A percentile compares a stretch with the other conserved stretches of the same genome.
Evolutionary conservation across 2,329 filamentous ascomycete species (phyloP).

Genomic region (Fusarium goolgardi): DNA sequence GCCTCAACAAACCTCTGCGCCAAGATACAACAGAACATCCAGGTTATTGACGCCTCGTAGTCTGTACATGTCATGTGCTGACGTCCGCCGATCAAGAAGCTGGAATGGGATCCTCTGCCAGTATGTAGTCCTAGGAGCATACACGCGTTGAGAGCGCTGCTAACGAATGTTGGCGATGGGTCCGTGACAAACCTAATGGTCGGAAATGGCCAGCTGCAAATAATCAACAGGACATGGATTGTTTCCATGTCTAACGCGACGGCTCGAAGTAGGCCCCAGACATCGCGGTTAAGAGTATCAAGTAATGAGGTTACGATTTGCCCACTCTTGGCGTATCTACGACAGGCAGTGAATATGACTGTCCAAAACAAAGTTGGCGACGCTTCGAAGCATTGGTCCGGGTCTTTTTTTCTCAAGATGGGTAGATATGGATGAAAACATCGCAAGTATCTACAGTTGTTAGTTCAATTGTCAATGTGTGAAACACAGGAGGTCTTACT

Average conservation of each 20-base stretch:
- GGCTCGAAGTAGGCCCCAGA: conserved; percentile 58
- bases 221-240: conserved; percentile 64
- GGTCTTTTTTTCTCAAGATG: conserved; percentile 61
- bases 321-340: conserved; percentile 60
- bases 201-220: conserved; percentile 64
- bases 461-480: not conserved
- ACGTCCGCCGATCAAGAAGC: conserved; percentile 59
- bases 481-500: conserved; percentile 47
- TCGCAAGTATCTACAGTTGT: conserved; percentile 60
- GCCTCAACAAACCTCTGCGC: conserved; percentile 57
- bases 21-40: conserved; percentile 65
- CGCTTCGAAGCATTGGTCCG: conserved; percentile 62
- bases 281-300: conserved; percentile 60
- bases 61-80: conserved; percentile 59
- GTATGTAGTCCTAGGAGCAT: conserved; percentile 64
- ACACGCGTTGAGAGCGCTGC: conserved; percentile 60
- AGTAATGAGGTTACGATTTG: conserved; percentile 58
- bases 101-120: conserved; percentile 62
- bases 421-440: conserved; percentile 65
- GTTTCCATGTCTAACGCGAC: conserved; percentile 60
- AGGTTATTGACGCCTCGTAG: conserved; percentile 64
- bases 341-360: conserved; percentile 63
- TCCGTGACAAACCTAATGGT: conserved; percentile 64
- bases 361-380: conserved; percentile 65
- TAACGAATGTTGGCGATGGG: conserved; percentile 60